Base-by-base conservation (phyloP, 2,329 filamentous ascomycete species). In the Proliferodiscus dingleyae region DNA sequence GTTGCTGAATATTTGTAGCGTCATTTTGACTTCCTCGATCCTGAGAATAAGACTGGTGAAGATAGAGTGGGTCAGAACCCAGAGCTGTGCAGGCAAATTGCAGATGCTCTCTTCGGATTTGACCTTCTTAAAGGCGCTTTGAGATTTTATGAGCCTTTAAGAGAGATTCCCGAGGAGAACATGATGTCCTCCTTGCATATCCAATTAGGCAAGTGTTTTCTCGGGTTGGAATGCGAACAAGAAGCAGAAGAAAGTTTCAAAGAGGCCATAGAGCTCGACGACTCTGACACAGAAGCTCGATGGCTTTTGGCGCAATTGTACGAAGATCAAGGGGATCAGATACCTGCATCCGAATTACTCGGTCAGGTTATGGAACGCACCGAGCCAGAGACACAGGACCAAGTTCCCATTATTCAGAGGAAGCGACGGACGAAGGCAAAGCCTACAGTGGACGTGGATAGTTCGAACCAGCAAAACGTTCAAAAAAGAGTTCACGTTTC, bases 281-380 rank as follows among this genome's bases (percentile, higher is more conserved):
- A 81, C 36, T 72, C 80, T 32, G 82, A 85, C 47, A 81, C 91
- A 38, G 83, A 89, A 51, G 87, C 88, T 30, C 83, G 88, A 30
- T 80, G 87, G 23, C 80, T 88, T 57, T 72, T 96, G 8, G 88
- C 88, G 10, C 89, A 86, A 58, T 80, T 96, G 64, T 95, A 94
- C 60, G 88, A 94, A 62, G 80, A 76, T 52, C 77, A 77, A 36
- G 82, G 82, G 51, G 80, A 84, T 67, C 81, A 78, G 18, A 85
- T 89, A 58, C 81, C 88, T 58, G 89, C 89, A 1, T 78, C 89
- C 47, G 81, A 85, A 48, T 78, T 89, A 41, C 80, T 87, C 39
- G 85, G 84, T 26, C 85, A 94, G 62, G 82, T 87, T 7, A 77
- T 91, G 55, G 73, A 79, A 24, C 69, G 89, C 68, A 34, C 54